A percentile compares a stretch with the other conserved stretches of the same genome.
phyloP scores from a whole-genome alignment of 345 rosid species.

The Murraya koenigii region DNA sequence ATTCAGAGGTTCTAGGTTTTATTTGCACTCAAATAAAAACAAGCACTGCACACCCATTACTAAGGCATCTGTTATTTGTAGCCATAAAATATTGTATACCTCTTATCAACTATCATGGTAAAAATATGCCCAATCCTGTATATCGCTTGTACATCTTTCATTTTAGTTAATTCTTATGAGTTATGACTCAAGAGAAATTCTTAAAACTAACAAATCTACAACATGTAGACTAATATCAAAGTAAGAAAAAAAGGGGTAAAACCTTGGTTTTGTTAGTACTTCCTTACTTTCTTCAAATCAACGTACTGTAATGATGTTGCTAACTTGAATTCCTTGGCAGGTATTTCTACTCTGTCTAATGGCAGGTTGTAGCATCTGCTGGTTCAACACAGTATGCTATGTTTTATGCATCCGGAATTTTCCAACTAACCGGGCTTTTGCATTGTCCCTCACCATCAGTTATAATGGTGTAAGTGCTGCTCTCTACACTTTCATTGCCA shows the following conservation, averaged over 20 bases:
- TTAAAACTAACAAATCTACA: not conserved
- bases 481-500: conserved; percentile 62
- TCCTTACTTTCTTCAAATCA: not conserved
- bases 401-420: conserved; percentile 80
- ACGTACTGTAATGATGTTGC: not conserved
- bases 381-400: conserved; percentile 87
- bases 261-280: not conserved
- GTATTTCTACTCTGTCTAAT: conserved; percentile 69
- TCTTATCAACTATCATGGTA: not conserved
- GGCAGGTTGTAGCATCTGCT: conserved; percentile 83
- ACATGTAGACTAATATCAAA: not conserved
- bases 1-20: not conserved
- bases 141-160: not conserved
- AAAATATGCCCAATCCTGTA: not conserved
- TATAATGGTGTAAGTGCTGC: conserved; percentile 82
- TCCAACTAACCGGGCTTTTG: conserved; percentile 54
- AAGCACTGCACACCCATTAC: too few relatives aligned
- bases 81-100: not conserved
- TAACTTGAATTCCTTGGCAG: conserved; percentile 28
- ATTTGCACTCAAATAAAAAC: not conserved
- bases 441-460: conserved; percentile 69
- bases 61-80: not conserved
- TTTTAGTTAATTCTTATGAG: too few relatives aligned
- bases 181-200: not conserved
- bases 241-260: not conserved